A percentile compares a stretch with the other conserved stretches of the same genome.
phyloP scores from a whole-genome alignment of 148 eudicot species.

The Drosera capensis region DNA sequence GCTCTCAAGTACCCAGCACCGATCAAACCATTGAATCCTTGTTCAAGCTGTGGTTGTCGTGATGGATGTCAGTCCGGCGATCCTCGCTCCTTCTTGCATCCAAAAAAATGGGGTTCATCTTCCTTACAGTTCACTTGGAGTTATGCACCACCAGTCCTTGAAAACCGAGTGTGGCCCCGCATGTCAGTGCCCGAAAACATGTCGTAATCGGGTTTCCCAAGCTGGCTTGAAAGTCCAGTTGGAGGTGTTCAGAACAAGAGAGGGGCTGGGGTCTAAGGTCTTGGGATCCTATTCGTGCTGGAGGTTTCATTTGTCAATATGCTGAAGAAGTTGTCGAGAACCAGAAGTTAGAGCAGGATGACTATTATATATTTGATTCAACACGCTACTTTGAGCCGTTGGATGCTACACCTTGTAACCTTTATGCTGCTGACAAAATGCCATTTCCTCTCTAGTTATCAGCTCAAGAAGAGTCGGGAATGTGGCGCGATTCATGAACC shows the following conservation, averaged over 20 bases:
- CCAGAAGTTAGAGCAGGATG: not conserved
- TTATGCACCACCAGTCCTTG: constrained; percentile 4
- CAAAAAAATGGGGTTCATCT: constrained; percentile 11
- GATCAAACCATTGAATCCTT: constrained; percentile 5
- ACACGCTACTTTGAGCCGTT: constrained; percentile 2
- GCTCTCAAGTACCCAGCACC: constrained; percentile 6
- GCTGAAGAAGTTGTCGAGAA: constrained; percentile 12
- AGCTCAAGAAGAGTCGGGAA: constrained; percentile 11
- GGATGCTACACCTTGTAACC: constrained; percentile 2
- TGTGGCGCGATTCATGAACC: constrained; percentile 16
- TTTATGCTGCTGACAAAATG: constrained; percentile 1
- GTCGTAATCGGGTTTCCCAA: constrained; percentile 9
- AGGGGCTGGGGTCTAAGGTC: constrained; percentile 25
- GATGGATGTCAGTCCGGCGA: constrained; percentile 11
- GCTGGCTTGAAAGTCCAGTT: constrained; percentile 6
- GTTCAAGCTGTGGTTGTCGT: constrained; percentile 11
- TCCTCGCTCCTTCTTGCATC: constrained; percentile 9
- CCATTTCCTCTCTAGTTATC: constrained; percentile 10
- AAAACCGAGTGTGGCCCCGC: constrained; percentile 13
- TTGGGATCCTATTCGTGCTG: constrained; percentile 22
- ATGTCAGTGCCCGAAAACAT: constrained; percentile 8
- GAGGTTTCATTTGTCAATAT: constrained; percentile 28
- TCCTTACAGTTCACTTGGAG: constrained; percentile 9
- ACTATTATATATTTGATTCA: constrained; percentile 6
- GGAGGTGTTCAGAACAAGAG: constrained; percentile 14